Conservation (phyloP, 2,329 filamentous ascomycete genomes). For the Colletotrichum nymphaeae region DNA sequence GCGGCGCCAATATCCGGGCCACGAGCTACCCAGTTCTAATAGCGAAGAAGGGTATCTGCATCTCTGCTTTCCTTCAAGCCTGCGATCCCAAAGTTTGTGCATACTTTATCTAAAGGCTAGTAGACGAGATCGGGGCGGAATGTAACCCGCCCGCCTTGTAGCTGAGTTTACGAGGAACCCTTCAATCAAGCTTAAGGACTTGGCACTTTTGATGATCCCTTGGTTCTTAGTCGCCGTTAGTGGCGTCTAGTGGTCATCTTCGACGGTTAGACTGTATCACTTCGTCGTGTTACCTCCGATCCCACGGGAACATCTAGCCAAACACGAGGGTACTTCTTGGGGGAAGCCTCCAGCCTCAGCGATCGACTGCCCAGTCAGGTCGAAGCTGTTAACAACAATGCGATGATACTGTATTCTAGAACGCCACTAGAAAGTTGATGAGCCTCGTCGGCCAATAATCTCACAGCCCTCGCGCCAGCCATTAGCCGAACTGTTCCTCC, state of each 20-base stretch:
- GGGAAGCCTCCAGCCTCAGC: background rate
- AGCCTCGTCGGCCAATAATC: background rate
- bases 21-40: background rate
- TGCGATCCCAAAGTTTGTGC: too few relatives aligned
- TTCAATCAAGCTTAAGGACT: background rate
- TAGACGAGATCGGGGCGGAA: background rate
- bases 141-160: background rate
- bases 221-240: background rate
- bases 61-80: too few relatives aligned
- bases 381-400: background rate
- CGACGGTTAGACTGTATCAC: background rate
- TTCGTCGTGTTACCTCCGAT: background rate
- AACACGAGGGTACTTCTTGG: background rate
- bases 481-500: background rate
- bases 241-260: background rate
- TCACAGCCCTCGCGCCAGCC: background rate
- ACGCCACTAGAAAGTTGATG: slow-evolving; percentile 9
- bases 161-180: background rate
- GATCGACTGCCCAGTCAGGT: background rate
- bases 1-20: too few relatives aligned
- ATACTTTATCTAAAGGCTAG: too few relatives aligned
- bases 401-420: background rate
- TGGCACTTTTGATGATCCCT: slow-evolving; percentile 4
- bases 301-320: background rate
- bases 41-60: too few relatives aligned